Conservation (phyloP, 1,284 basidiomycete species). For the Wallemia mellicola region DNA sequence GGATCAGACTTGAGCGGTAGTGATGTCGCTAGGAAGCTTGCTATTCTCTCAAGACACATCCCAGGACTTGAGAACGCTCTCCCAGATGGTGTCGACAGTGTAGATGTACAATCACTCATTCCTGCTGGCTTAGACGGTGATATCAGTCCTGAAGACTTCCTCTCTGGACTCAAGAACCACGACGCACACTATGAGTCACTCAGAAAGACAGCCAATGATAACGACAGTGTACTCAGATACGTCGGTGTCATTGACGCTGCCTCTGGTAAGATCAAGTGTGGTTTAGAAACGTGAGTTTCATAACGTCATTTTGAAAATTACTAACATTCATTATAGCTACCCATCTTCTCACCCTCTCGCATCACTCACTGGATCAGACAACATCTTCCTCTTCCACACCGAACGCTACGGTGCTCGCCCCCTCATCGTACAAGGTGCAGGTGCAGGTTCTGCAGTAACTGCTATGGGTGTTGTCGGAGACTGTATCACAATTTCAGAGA, state of each 20-base stretch:
- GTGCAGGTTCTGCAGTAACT: conserved; percentile 85
- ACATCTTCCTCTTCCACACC: conserved; percentile 91
- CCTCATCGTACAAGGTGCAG: conserved; percentile 75
- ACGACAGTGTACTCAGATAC: conserved; percentile 61
- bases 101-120: conserved; percentile 59
- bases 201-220: conserved; percentile 39
- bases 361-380: conserved; percentile 79
- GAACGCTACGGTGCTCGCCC: conserved; percentile 56
- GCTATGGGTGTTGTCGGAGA: conserved; percentile 90
- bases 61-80: conserved; percentile 25
- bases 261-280: conserved; percentile 45
- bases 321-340: conserved; percentile 27
- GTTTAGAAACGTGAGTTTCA: conserved; percentile 39
- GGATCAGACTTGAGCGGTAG: conserved; percentile 85
- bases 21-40: conserved; percentile 88
- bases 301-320: not conserved
- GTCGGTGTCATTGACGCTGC: conserved; percentile 77
- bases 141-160: conserved; percentile 46
- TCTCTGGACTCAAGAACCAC: conserved; percentile 47
- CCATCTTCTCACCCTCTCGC: conserved; percentile 70
- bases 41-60: conserved; percentile 64
- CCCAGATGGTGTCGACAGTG: conserved; percentile 40
- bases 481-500: conserved; percentile 17
- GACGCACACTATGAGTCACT: conserved; percentile 51
- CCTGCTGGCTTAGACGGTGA: conserved; percentile 40